Conservation (phyloP, 345 rosid species). For the Bretschneidera sinensis region DNA sequence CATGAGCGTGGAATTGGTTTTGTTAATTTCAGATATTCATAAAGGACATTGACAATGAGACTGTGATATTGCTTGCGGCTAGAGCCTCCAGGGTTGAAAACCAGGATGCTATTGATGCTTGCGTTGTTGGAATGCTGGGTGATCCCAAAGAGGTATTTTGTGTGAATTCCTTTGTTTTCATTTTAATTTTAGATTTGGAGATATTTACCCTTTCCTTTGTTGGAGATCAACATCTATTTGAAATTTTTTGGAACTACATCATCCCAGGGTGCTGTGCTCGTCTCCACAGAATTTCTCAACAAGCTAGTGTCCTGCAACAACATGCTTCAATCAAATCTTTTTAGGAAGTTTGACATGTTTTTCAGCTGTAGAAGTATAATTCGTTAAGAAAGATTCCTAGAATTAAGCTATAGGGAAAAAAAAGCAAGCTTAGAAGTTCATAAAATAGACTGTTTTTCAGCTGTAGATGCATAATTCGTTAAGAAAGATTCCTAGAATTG, state of each 20-base stretch:
- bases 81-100: slow-evolving; percentile 84
- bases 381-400: background rate
- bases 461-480: background rate
- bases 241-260: background rate
- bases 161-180: background rate
- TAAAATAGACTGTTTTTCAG: background rate
- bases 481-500: background rate
- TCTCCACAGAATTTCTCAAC: background rate
- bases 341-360: background rate
- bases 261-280: background rate
- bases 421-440: too few species aligned
- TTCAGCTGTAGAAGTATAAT: background rate
- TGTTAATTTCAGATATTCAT: slow-evolving; percentile 17
- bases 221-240: background rate
- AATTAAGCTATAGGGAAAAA: too few species aligned
- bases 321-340: background rate
- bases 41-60: slow-evolving; percentile 59
- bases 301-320: background rate
- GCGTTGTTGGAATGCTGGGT: slow-evolving; percentile 34
- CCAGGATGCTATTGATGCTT: slow-evolving; percentile 63
- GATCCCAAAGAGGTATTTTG: slow-evolving; percentile 21
- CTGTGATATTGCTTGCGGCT: slow-evolving; percentile 56
- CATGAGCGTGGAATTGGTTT: background rate
- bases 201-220: background rate
- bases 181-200: too few species aligned